phyloP scores from a whole-genome alignment of 805 yeast genomes.

The Jamesozyma hellenica region DNA sequence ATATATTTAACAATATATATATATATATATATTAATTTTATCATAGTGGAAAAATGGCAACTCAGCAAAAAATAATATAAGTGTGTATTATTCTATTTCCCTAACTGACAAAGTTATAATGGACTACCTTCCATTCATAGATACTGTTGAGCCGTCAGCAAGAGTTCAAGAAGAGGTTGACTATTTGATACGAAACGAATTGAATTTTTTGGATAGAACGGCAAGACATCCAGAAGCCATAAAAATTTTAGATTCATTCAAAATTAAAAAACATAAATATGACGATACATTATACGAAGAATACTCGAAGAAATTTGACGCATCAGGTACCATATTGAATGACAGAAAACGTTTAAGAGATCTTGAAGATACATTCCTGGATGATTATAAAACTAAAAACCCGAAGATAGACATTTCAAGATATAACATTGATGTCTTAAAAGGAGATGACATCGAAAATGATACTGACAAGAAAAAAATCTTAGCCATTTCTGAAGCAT shows the following conservation, averaged over 20 bases:
- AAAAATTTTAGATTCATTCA: neutral
- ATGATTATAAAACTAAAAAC: slow-evolving; percentile 5
- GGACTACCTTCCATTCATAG: slow-evolving; percentile 15
- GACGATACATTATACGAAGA: neutral
- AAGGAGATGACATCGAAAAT: neutral
- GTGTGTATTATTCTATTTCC: too few species aligned
- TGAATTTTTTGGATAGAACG: slow-evolving; percentile 17
- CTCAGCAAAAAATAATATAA: too few species aligned
- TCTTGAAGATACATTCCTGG: slow-evolving; percentile 7
- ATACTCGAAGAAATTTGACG: neutral
- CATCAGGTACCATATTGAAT: neutral
- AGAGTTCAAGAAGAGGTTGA: slow-evolving; percentile 6
- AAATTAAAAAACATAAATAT: neutral
- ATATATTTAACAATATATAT: too few species aligned
- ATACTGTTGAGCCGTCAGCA: neutral
- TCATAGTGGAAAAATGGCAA: too few species aligned
- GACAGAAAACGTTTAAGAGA: slow-evolving; percentile 4
- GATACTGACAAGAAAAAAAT: slow-evolving; percentile 11
- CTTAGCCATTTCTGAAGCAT: slow-evolving; percentile 20
- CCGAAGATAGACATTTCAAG: slow-evolving; percentile 27
- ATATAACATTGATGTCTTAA: slow-evolving; percentile 14
- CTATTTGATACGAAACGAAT: slow-evolving; percentile 11
- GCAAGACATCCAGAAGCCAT: slow-evolving; percentile 13
- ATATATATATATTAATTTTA: too few species aligned
- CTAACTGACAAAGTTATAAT: too few species aligned